Percentiles rank a stretch among this genome's conserved stretches.
Conservation (phyloP, 1,139 yeast genomes). For the Suhomyces maxii region DNA sequence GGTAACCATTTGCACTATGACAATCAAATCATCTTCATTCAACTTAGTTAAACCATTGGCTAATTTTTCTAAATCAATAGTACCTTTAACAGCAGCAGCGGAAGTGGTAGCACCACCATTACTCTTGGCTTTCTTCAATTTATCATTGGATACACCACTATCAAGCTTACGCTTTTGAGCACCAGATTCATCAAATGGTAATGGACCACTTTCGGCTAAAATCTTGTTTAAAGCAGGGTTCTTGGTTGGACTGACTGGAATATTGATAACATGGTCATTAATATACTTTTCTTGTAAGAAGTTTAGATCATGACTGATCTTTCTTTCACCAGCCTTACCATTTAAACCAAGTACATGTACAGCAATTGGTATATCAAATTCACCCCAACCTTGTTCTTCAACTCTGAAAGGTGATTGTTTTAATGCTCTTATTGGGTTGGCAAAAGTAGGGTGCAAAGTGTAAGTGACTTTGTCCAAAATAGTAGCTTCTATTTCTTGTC, state of each 20-base stretch:
- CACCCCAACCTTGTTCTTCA: slow-evolving; percentile 98
- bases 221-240: slow-evolving; percentile 67
- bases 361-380: slow-evolving; percentile 83
- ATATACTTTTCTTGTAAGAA: slow-evolving; percentile 75
- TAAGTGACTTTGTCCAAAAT: slow-evolving; percentile 92
- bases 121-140: slow-evolving; percentile 56
- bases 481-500: slow-evolving; percentile 82
- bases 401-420: slow-evolving; percentile 87
- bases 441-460: slow-evolving; percentile 91
- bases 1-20: slow-evolving; percentile 96
- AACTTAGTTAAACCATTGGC: slow-evolving; percentile 89
- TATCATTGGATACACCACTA: slow-evolving; percentile 42
- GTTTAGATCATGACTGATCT: slow-evolving; percentile 84
- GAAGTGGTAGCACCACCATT: slow-evolving; percentile 28
- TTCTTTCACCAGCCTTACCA: slow-evolving; percentile 87
- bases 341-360: slow-evolving; percentile 61
- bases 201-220: slow-evolving; percentile 78
- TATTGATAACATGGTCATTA: slow-evolving; percentile 71
- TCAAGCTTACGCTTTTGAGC: slow-evolving; percentile 27
- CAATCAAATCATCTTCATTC: slow-evolving; percentile 88
- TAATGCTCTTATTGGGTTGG: slow-evolving; percentile 78
- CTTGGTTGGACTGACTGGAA: slow-evolving; percentile 64
- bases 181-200: slow-evolving; percentile 50
- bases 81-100: slow-evolving; percentile 54
- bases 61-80: slow-evolving; percentile 82